These are phyloP conservation scores for Lagerstroemia speciosa DNA, from an alignment of 345 rosid genomes.

Conservation along the genomic window DNA sequence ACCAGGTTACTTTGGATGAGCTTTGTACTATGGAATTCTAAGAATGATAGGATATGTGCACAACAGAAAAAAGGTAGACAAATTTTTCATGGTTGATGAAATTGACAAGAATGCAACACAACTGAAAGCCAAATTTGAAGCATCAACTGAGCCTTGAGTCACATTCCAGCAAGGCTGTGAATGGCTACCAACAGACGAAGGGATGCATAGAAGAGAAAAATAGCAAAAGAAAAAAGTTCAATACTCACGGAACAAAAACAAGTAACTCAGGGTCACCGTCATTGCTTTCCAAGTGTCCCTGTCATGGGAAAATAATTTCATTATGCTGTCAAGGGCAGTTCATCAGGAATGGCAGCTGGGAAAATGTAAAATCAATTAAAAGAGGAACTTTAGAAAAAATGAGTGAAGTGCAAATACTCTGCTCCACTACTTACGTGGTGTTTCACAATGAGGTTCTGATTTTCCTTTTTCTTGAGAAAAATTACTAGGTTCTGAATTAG, in stretches of 20 bases:
- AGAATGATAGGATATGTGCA: not conserved
- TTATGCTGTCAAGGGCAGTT: not conserved
- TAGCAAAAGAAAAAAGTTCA: not conserved
- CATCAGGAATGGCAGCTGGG: not conserved
- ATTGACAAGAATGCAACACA: not conserved
- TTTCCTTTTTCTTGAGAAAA: too few species aligned
- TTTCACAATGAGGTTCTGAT: too few species aligned
- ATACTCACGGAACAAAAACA: slow-evolving; percentile 80
- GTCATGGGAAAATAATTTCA: slow-evolving; percentile 11
- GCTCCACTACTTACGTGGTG: not conserved
- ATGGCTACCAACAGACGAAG: not conserved
- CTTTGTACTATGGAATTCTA: not conserved
- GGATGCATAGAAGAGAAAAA: not conserved
- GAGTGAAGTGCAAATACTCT: not conserved
- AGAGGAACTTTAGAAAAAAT: not conserved
- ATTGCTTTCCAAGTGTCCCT: slow-evolving; percentile 89
- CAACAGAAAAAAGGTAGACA: not conserved
- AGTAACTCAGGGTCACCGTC: slow-evolving; percentile 95
- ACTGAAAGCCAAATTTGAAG: not conserved
- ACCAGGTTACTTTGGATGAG: not conserved
- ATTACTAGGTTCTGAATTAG: too few species aligned
- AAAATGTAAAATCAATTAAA: not conserved
- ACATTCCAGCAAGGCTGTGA: not conserved
- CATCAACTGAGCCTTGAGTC: not conserved
- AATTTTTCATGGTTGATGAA: not conserved